These are phyloP conservation scores for Phialemonium atrogriseum DNA, from an alignment of 2,329 filamentous ascomycete genomes.

Conservation along the genomic window DNA sequence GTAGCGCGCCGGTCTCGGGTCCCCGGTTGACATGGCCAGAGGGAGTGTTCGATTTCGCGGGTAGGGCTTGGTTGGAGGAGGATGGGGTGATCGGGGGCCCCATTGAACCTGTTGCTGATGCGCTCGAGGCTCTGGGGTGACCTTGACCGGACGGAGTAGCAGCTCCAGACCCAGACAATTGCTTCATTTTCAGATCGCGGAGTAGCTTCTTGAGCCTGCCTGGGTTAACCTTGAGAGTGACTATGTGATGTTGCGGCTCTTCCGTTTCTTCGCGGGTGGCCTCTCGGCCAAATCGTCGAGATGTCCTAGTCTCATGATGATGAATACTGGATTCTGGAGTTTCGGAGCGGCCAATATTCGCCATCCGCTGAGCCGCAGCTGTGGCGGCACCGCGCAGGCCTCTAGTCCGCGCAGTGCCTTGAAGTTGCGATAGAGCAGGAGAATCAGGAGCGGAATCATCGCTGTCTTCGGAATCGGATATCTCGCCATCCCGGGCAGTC, in stretches of 20 bases:
- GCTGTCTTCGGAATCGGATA: conserved; percentile 84
- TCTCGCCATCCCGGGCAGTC: conserved; percentile 54
- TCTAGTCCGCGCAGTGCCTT: conserved; percentile 76
- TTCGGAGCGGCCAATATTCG: conserved; percentile 71
- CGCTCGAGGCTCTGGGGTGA: conserved; percentile 38
- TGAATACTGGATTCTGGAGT: conserved; percentile 71
- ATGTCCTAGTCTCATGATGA: conserved; percentile 65
- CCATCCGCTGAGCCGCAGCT: conserved; percentile 81
- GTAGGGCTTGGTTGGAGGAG: conserved; percentile 18
- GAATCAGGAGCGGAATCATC: conserved; percentile 83
- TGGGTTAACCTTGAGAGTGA: conserved; percentile 67
- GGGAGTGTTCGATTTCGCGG: conserved; percentile 16
- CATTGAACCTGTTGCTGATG: conserved; percentile 40
- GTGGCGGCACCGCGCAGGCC: conserved; percentile 84
- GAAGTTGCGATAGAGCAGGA: conserved; percentile 65
- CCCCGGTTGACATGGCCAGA: conserved; percentile 29
- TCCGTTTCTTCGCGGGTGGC: conserved; percentile 75
- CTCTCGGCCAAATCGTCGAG: conserved; percentile 46
- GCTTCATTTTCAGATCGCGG: conserved; percentile 31
- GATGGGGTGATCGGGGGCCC: conserved; percentile 39
- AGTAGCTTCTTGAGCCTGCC: conserved; percentile 63
- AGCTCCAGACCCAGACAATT: conserved; percentile 30
- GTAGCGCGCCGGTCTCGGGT: conserved; percentile 57
- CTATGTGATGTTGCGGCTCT: conserved; percentile 58
- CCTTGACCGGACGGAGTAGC: conserved; percentile 35